A percentile compares a stretch with the other conserved stretches of the same genome.
phyloP scores from a whole-genome alignment of 1,284 basidiomycete genomes.

The Ceratobasidium sp. region DNA sequence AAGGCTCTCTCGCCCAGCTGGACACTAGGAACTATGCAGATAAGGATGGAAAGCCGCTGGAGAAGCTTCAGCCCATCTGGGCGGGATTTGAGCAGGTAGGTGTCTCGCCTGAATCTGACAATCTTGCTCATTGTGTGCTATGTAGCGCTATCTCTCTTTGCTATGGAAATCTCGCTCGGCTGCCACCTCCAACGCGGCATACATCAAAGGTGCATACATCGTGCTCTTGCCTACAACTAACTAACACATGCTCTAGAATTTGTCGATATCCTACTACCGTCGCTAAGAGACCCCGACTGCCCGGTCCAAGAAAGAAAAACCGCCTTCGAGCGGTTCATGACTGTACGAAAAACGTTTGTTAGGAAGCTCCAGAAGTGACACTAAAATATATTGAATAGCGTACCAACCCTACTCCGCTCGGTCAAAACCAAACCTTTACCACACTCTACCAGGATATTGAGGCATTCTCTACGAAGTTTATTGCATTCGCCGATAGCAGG shows the following conservation, averaged over 20 bases:
- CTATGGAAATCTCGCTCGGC: conserved; percentile 4
- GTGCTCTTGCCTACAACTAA: not conserved
- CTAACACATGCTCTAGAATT: conserved; percentile 2
- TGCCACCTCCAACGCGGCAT: not conserved
- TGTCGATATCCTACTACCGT: not conserved
- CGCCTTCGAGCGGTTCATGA: not conserved
- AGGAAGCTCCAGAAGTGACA: not conserved
- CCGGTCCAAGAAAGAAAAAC: not conserved
- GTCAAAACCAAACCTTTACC: conserved; percentile 1
- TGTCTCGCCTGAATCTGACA: too few relatives aligned
- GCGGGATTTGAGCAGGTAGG: conserved; percentile 8
- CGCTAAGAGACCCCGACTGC: not conserved
- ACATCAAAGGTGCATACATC: not conserved
- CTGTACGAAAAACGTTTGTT: not conserved
- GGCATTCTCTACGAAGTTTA: not conserved
- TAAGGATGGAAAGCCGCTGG: conserved; percentile 5
- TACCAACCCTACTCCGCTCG: not conserved
- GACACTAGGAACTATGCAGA: not conserved
- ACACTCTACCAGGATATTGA: conserved; percentile 7
- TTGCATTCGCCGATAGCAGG: not conserved
- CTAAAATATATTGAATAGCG: conserved; percentile 1
- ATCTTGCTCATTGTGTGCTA: too few relatives aligned
- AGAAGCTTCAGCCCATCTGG: conserved; percentile 20
- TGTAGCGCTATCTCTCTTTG: not conserved
- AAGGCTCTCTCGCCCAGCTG: not conserved